A percentile compares a stretch with the other conserved stretches of the same genome.
phyloP scores from a whole-genome alignment of 2,329 filamentous ascomycete species.

The Chrysoporthe deuterocubensis region DNA sequence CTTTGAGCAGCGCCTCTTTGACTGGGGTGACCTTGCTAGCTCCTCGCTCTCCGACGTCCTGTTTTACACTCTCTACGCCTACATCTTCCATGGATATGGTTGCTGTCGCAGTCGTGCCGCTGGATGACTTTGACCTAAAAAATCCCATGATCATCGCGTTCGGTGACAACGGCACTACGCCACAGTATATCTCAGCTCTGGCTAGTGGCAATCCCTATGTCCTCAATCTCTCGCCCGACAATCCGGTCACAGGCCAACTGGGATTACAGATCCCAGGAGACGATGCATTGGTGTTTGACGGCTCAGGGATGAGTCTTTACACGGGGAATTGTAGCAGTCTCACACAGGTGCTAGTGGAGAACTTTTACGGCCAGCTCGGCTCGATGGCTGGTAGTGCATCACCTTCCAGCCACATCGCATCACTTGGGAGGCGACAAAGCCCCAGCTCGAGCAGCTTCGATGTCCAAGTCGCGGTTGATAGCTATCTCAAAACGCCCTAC shows the following conservation, averaged over 20 bases:
- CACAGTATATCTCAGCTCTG: slow-evolving; percentile 32
- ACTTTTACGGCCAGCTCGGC: slow-evolving; percentile 32
- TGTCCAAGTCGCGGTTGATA: slow-evolving; percentile 30
- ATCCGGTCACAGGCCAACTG: slow-evolving; percentile 29
- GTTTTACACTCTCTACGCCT: slow-evolving; percentile 32
- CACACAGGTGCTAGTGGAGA: slow-evolving; percentile 30
- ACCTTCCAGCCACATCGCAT: neutral
- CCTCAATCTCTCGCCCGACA: slow-evolving; percentile 31
- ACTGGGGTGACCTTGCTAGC: slow-evolving; percentile 32
- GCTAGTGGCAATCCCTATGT: slow-evolving; percentile 30
- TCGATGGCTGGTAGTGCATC: slow-evolving; percentile 18
- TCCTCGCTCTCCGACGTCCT: slow-evolving; percentile 33
- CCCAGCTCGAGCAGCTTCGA: slow-evolving; percentile 30
- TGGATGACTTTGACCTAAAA: slow-evolving; percentile 23
- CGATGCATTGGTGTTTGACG: slow-evolving; percentile 32
- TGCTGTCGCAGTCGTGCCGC: slow-evolving; percentile 28
- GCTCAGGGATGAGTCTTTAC: slow-evolving; percentile 32
- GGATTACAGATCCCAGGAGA: slow-evolving; percentile 28
- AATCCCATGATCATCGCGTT: slow-evolving; percentile 32
- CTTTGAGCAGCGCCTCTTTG: slow-evolving; percentile 26
- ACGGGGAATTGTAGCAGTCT: slow-evolving; percentile 30
- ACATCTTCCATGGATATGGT: slow-evolving; percentile 30
- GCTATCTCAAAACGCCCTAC: slow-evolving; percentile 23
- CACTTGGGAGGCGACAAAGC: slow-evolving; percentile 15
- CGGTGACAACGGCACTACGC: slow-evolving; percentile 32